A percentile compares a stretch with the other conserved stretches of the same genome.
These are phyloP conservation scores for Coniferiporia sulphurascens DNA, from an alignment of 1,284 basidiomycete species.

Conservation along the genomic window DNA sequence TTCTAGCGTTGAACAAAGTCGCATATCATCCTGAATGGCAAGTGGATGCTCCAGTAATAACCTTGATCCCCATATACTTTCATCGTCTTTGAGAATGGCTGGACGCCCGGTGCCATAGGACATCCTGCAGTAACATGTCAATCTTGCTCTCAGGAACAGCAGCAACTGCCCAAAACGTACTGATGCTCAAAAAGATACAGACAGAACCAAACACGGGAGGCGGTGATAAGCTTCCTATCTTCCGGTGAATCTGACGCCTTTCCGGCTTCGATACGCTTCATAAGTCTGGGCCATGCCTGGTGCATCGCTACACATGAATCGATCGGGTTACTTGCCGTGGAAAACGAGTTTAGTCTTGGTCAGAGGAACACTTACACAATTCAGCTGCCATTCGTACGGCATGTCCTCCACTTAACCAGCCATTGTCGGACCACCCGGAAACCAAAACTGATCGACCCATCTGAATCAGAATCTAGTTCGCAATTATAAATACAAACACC, in stretches of 20 bases:
- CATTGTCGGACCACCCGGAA: conserved; percentile 87
- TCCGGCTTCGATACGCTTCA: conserved; percentile 63
- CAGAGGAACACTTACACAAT: conserved; percentile 51
- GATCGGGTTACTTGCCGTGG: background rate
- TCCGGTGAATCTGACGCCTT: conserved; percentile 55
- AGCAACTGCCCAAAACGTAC: conserved; percentile 40
- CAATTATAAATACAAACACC: conserved; percentile 26
- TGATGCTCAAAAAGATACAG: conserved; percentile 91
- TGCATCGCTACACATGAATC: conserved; percentile 60
- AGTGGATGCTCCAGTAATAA: conserved; percentile 83
- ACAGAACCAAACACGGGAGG: conserved; percentile 85
- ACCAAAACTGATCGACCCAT: conserved; percentile 56
- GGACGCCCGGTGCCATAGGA: conserved; percentile 92
- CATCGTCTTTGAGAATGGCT: conserved; percentile 87
- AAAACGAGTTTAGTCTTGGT: conserved; percentile 4
- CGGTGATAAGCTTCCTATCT: conserved; percentile 75
- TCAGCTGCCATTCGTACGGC: conserved; percentile 93
- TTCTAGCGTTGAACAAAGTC: conserved; percentile 89
- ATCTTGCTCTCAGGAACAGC: background rate
- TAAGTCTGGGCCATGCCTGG: conserved; percentile 81
- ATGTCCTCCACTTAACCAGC: conserved; percentile 88
- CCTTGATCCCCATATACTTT: conserved; percentile 79
- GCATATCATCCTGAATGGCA: conserved; percentile 87
- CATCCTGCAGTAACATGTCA: conserved; percentile 43
- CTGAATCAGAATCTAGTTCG: conserved; percentile 16